phyloP scores from a whole-genome alignment of 2,329 filamentous ascomycete genomes.

The Verticillium longisporum region DNA sequence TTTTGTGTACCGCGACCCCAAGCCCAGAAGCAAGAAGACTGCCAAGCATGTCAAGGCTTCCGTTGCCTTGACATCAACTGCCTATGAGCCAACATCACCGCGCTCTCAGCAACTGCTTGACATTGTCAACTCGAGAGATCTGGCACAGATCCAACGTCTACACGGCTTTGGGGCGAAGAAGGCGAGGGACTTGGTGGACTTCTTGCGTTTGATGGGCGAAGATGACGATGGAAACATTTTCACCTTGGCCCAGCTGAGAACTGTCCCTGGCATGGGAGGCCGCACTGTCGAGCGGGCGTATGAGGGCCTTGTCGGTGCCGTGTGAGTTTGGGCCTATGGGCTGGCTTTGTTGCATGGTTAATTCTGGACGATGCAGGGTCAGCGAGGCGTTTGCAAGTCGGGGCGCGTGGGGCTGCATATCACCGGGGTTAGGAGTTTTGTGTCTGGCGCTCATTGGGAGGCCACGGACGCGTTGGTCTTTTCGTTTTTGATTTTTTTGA shows the following conservation, averaged over 20 bases:
- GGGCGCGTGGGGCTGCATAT: neutral
- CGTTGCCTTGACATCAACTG: conserved; percentile 23
- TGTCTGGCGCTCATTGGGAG: neutral
- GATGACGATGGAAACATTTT: conserved; percentile 35
- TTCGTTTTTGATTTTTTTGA: neutral
- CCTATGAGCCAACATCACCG: conserved; percentile 39
- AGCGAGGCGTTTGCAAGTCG: neutral
- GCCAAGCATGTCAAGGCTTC: conserved; percentile 5
- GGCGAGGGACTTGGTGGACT: conserved; percentile 53
- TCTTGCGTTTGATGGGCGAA: conserved; percentile 38
- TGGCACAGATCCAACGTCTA: conserved; percentile 57
- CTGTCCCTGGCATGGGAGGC: conserved; percentile 50
- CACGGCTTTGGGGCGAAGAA: conserved; percentile 69
- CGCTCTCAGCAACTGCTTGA: conserved; percentile 56
- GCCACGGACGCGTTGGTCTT: no score
- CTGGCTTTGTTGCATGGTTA: neutral
- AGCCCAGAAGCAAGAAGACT: conserved; percentile 11
- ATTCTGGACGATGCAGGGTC: neutral
- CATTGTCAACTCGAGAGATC: conserved; percentile 68
- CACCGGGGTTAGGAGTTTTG: neutral
- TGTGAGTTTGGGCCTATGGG: neutral
- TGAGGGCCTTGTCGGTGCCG: conserved; percentile 32
- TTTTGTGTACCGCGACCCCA: conserved; percentile 16
- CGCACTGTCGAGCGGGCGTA: conserved; percentile 50
- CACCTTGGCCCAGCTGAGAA: conserved; percentile 43